These are phyloP conservation scores for Salvia splendens DNA, from an alignment of 257 asterid species.

Conservation along the genomic window DNA sequence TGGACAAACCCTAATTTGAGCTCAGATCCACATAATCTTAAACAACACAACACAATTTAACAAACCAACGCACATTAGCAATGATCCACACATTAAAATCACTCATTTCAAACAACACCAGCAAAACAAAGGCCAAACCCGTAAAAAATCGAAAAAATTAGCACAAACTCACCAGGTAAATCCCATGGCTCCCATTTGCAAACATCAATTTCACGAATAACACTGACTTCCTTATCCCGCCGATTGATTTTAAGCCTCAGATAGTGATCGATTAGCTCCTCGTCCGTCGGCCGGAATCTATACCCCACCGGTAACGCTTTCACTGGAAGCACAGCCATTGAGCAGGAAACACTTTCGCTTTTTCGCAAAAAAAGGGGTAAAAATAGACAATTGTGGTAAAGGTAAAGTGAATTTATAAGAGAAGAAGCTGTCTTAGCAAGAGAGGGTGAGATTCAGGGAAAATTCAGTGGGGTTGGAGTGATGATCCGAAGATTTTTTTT, in stretches of 20 bases:
- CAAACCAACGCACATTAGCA: conserved; percentile 11
- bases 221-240: conserved; percentile 56
- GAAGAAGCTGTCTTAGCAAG: conserved; percentile 12
- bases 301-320: conserved; percentile 82
- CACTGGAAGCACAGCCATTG: conserved; percentile 62
- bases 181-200: conserved; percentile 86
- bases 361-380: conserved; percentile 10
- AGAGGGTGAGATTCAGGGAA: conserved; percentile 37
- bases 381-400: not conserved
- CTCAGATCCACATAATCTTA: conserved; percentile 22
- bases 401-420: conserved; percentile 26
- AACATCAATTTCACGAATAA: conserved; percentile 83
- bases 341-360: not conserved
- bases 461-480: conserved; percentile 46
- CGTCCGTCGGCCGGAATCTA: conserved; percentile 90
- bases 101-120: not conserved
- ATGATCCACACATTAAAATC: not conserved
- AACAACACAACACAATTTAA: not conserved
- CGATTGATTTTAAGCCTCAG: conserved; percentile 68
- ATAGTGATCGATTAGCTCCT: conserved; percentile 82
- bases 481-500: conserved; percentile 25
- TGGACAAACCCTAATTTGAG: conserved; percentile 21
- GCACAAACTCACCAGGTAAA: conserved; percentile 56
- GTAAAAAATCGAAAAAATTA: not conserved
- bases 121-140: not conserved